A percentile compares a stretch with the other conserved stretches of the same genome.
These are phyloP conservation scores for Boletus bicolor DNA, from an alignment of 768 basidiomycete species.

Conservation along the genomic window DNA sequence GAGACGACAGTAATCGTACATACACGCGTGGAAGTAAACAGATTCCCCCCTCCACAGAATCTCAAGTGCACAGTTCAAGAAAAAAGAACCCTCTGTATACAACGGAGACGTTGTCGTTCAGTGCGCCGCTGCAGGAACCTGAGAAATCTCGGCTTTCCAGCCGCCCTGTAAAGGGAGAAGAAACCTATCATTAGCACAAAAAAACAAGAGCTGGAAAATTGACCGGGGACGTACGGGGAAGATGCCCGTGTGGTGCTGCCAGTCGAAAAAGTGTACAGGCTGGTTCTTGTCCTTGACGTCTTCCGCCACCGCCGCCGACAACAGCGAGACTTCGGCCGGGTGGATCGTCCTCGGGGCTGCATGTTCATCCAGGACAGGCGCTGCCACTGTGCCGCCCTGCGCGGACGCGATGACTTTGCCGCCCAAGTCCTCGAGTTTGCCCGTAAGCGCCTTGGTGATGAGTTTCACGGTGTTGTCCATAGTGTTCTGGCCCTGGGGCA, in stretches of 20 bases:
- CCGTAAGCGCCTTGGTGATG: slow-evolving; percentile 15
- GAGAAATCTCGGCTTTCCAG: not conserved
- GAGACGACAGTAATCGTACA: not conserved
- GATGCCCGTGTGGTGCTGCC: slow-evolving; percentile 17
- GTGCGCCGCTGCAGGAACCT: not conserved
- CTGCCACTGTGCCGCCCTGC: slow-evolving; percentile 3
- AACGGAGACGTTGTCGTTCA: not conserved
- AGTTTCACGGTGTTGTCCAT: slow-evolving; percentile 12
- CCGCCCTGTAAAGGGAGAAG: not conserved
- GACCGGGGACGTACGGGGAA: slow-evolving; percentile 18
- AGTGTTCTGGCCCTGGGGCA: slow-evolving; percentile 1
- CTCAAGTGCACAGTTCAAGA: not conserved
- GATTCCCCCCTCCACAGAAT: not conserved
- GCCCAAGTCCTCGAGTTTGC: slow-evolving; percentile 14
- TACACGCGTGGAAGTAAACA: not conserved
- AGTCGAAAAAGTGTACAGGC: slow-evolving; percentile 24
- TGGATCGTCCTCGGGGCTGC: slow-evolving; percentile 12
- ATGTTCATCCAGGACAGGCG: not conserved
- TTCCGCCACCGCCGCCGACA: slow-evolving; percentile 24
- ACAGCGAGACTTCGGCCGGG: slow-evolving; percentile 20
- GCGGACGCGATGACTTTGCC: slow-evolving; percentile 18
- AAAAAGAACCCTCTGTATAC: not conserved
- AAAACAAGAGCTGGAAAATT: not conserved
- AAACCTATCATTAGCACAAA: not conserved
- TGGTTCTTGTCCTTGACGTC: slow-evolving; percentile 9